Percentiles rank a stretch among this genome's conserved stretches.
Conservation (phyloP, 257 asterid species). For the Dorcoceras hygrometricum region DNA sequence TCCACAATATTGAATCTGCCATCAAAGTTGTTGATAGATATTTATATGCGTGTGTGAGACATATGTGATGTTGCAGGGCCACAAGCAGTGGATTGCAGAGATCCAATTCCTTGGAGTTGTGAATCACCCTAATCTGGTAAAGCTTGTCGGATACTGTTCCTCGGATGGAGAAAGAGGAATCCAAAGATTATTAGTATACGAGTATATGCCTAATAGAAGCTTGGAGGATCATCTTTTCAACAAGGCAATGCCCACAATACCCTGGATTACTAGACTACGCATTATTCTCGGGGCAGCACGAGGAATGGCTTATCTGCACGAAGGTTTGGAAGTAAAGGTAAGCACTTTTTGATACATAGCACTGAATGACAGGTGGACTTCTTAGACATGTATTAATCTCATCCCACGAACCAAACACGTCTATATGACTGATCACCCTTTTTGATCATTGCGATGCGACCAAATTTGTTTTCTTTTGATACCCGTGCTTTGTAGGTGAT, state of each 20-base stretch:
- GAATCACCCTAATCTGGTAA: constrained; percentile 82
- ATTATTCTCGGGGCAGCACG: constrained; percentile 87
- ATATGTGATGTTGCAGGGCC: constrained; percentile 53
- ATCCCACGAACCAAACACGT: too few species aligned
- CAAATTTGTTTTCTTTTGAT: not conserved
- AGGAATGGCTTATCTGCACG: constrained; percentile 89
- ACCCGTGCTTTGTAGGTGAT: constrained; percentile 48
- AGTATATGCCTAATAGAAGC: constrained; percentile 83
- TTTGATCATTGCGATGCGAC: not conserved
- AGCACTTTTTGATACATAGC: not conserved
- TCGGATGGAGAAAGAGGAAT: constrained; percentile 88
- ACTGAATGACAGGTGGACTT: not conserved
- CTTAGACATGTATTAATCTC: too few species aligned
- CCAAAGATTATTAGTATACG: constrained; percentile 78
- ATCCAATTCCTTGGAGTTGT: constrained; percentile 89
- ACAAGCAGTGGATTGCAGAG: constrained; percentile 90
- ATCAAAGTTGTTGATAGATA: not conserved
- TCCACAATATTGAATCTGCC: not conserved
- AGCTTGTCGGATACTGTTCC: constrained; percentile 87
- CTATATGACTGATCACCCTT: not conserved
- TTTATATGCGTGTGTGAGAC: not conserved
- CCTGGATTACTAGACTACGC: constrained; percentile 67
- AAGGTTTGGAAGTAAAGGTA: constrained; percentile 80
- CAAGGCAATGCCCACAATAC: constrained; percentile 50
- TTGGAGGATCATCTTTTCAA: constrained; percentile 88